Conservation (phyloP, 345 rosid genomes). For the Brassica incana region DNA sequence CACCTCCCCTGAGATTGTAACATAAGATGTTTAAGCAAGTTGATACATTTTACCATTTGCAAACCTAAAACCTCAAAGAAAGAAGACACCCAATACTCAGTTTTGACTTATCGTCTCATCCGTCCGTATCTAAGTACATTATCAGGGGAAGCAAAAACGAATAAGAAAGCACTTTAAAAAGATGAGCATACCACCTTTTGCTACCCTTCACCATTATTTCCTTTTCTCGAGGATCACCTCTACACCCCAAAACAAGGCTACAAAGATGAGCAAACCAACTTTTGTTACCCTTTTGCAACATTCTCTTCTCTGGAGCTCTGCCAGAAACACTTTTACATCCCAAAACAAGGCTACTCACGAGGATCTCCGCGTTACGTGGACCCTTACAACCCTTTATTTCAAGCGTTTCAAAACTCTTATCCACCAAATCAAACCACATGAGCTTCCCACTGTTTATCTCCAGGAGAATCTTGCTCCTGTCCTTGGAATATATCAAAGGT, state of each 20-base stretch:
- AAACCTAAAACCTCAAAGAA: background rate
- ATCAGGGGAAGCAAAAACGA: background rate
- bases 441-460: background rate
- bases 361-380: background rate
- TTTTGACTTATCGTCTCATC: background rate
- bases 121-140: background rate
- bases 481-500: background rate
- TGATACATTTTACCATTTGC: background rate
- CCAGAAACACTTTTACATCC: background rate
- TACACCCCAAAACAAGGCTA: background rate
- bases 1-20: background rate
- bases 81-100: background rate
- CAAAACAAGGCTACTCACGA: background rate
- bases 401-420: background rate
- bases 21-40: background rate
- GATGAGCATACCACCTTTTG: background rate
- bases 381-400: background rate
- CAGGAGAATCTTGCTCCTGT: background rate
- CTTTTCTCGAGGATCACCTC: background rate
- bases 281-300: background rate
- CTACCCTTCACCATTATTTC: background rate
- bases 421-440: background rate
- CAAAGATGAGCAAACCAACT: background rate
- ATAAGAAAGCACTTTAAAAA: background rate
- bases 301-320: background rate